Base-by-base conservation (phyloP, 2,329 filamentous ascomycete genomes). In the Metarhizium humberi region DNA sequence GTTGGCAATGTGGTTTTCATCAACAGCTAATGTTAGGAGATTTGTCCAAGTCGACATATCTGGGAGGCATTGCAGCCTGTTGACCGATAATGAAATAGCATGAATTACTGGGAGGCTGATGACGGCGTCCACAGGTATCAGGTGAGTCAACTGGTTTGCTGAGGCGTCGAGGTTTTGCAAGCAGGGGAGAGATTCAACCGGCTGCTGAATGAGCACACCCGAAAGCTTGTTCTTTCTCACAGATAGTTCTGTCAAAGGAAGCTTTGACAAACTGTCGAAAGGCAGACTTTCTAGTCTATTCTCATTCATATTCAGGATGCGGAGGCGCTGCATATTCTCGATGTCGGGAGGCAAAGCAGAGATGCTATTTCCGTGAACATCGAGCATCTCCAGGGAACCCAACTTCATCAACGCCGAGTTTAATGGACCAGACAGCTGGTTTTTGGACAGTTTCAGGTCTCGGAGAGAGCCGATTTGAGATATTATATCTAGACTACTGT, bases 391-490 rank as follows among this genome's bases (percentile, higher is more conserved):
- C 0, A 99, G 76, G 52, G 85, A 83, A 40, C 70, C 73, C 16
- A 97, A 75, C 6, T 77, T 77, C 25, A 79, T 75, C 36, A 96
- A 76, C n/a, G 75, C 77, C 0, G 80, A 65, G 48, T 86, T 79
- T 3, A 96, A 71, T 1, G 81, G 75, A 0, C 89, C 90, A 50
- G 82, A 80, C 6, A 96, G 73, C 16, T 82, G 75, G 63, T 96
- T 96, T 55, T 88, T 85, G 10, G 86, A 87, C 7, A 99, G 76
- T 64, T 87, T 92, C 14, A 99, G 75, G 63, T 96, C 91, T 38
- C 85, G 82, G 2, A 99, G 73, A 1, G 81, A 79, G 0, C 73
- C 71, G 54, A 96, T 85, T 63, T 94, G 85, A 14, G 84, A 78
- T 36, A 97, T 82, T 1, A 89, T 76, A 25, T 90, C 82, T 5